These are phyloP conservation scores for Bipolaris zeicola DNA, from an alignment of 2,329 filamentous ascomycete species.

Conservation along the genomic window DNA sequence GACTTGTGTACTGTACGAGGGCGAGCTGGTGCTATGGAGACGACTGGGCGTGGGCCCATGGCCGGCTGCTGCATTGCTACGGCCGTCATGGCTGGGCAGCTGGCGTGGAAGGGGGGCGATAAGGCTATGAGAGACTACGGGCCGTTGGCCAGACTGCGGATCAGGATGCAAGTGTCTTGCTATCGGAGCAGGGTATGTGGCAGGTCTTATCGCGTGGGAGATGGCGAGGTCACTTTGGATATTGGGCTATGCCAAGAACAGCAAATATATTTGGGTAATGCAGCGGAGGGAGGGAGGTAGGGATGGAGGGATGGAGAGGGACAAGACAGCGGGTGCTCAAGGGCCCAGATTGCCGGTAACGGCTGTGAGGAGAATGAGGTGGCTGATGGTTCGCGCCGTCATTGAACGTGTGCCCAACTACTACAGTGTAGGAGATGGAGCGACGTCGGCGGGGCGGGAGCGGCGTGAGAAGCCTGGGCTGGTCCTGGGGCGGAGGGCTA, in stretches of 20 bases:
- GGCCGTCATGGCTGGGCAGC: constrained; percentile 50
- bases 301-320: background rate
- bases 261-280: constrained; percentile 31
- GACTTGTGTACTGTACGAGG: constrained; percentile 49
- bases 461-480: constrained; percentile 21
- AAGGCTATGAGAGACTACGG: constrained; percentile 37
- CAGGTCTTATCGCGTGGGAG: constrained; percentile 49
- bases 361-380: constrained; percentile 51
- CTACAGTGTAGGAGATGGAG: constrained; percentile 19
- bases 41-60: constrained; percentile 49
- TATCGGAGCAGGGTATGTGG: constrained; percentile 24
- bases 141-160: constrained; percentile 40
- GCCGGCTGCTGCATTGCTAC: constrained; percentile 42
- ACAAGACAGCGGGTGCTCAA: constrained; percentile 22
- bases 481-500: constrained; percentile 26
- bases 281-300: constrained; percentile 9
- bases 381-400: constrained; percentile 50
- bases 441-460: constrained; percentile 15
- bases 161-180: constrained; percentile 22
- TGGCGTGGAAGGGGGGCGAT: constrained; percentile 27
- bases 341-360: constrained; percentile 48
- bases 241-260: constrained; percentile 33
- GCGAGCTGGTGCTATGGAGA: constrained; percentile 54
- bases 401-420: constrained; percentile 40
- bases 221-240: constrained; percentile 14